Conservation (phyloP, 2,329 filamentous ascomycete species). For the Xylogone sp. region DNA sequence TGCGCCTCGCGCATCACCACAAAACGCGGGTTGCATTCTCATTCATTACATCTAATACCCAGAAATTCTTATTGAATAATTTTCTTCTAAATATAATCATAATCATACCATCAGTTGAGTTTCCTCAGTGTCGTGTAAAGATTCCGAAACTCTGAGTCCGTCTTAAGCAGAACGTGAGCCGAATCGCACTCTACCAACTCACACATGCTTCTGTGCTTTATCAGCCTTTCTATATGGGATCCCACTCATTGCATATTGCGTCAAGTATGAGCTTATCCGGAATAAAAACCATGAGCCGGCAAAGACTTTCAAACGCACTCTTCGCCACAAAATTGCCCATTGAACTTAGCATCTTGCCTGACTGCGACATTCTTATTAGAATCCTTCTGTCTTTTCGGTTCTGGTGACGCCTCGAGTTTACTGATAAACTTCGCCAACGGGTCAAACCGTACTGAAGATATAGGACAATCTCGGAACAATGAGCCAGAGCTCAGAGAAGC, state of each 20-base stretch:
- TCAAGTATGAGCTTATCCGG: not conserved
- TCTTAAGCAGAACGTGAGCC: too few relatives aligned
- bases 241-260: not conserved
- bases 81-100: too few relatives aligned
- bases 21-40: too few relatives aligned
- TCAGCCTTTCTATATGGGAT: too few relatives aligned
- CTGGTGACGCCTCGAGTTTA: not conserved
- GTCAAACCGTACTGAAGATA: not conserved
- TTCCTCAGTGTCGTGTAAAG: too few relatives aligned
- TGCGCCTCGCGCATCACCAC: too few relatives aligned
- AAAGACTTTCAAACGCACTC: not conserved
- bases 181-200: too few relatives aligned
- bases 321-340: not conserved
- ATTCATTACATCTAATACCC: too few relatives aligned
- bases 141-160: too few relatives aligned
- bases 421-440: not conserved
- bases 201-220: too few relatives aligned
- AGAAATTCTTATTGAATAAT: too few relatives aligned
- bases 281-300: not conserved
- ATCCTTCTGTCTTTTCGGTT: not conserved
- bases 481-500: not conserved
- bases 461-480: not conserved
- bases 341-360: not conserved
- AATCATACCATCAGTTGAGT: too few relatives aligned
- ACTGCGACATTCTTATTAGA: not conserved